phyloP scores from a whole-genome alignment of 2,329 filamentous ascomycete genomes.

The Calonectria pseudoturangicola region DNA sequence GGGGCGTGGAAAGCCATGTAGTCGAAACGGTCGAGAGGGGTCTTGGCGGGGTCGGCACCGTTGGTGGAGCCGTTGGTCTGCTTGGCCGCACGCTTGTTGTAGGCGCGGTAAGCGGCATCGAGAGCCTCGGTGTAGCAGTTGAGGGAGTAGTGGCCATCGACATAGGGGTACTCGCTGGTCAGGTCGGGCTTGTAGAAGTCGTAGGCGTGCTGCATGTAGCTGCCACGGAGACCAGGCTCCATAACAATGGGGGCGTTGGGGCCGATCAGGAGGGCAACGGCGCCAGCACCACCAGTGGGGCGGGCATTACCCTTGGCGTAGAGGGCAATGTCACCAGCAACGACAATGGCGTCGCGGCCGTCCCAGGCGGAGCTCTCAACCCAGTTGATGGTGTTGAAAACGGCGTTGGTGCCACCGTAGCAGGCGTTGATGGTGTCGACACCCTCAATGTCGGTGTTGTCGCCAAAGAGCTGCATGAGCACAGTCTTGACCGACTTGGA shows the following conservation, averaged over 20 bases:
- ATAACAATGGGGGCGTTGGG: constrained; percentile 85
- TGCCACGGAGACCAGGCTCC: constrained; percentile 86
- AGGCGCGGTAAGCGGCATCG: constrained; percentile 87
- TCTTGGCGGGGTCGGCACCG: constrained; percentile 70
- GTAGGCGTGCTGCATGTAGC: constrained; percentile 89
- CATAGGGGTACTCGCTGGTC: constrained; percentile 90
- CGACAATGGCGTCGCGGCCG: constrained; percentile 86
- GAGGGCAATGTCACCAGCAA: constrained; percentile 88
- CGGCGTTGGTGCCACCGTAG: constrained; percentile 89
- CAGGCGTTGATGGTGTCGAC: constrained; percentile 90
- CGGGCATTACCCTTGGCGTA: constrained; percentile 90
- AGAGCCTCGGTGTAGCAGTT: constrained; percentile 89
- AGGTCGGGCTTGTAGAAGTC: constrained; percentile 95
- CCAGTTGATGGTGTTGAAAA: constrained; percentile 91
- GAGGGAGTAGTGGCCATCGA: constrained; percentile 89
- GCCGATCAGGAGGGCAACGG: constrained; percentile 86
- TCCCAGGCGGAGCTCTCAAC: constrained; percentile 92
- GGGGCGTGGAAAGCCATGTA: constrained; percentile 89
- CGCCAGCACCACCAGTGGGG: constrained; percentile 87
- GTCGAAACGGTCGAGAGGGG: constrained; percentile 86
- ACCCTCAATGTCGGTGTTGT: constrained; percentile 90
- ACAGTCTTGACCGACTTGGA: constrained; percentile 94
- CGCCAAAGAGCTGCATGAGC: constrained; percentile 89
- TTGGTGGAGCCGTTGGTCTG: constrained; percentile 71
- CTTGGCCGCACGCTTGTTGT: constrained; percentile 82